phyloP scores from a whole-genome alignment of 371 early-diverging fungal genomes.

The Nematocida sp. region DNA sequence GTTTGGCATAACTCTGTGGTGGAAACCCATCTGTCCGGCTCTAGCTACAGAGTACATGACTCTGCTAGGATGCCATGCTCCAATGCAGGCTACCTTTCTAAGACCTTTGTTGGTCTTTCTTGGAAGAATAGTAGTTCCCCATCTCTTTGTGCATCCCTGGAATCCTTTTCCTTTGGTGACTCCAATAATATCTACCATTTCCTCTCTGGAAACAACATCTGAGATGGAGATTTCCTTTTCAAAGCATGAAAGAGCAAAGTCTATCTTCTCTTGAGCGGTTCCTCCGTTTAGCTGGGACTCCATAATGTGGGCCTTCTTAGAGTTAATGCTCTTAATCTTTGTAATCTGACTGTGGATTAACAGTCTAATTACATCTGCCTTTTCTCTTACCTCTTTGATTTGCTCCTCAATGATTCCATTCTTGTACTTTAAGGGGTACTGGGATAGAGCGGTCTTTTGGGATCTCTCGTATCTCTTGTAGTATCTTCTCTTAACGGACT shows the following conservation, averaged over 20 bases:
- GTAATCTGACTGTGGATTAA: slow-evolving; percentile 92
- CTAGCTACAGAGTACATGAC: slow-evolving; percentile 98
- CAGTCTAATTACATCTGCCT: slow-evolving; percentile 92
- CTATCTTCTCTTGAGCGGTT: slow-evolving; percentile 87
- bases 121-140: slow-evolving; percentile 99
- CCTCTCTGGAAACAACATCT: slow-evolving; percentile 88
- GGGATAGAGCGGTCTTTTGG: slow-evolving; percentile 96
- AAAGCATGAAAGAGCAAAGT: slow-evolving; percentile 88
- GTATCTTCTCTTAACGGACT: slow-evolving; percentile 93
- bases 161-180: slow-evolving; percentile 99
- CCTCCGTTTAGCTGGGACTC: slow-evolving; percentile 99
- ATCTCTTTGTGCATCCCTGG: slow-evolving; percentile 97
- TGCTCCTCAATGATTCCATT: slow-evolving; percentile 76
- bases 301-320: slow-evolving; percentile 94
- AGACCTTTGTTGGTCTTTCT: slow-evolving; percentile 99
- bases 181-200: slow-evolving; percentile 95
- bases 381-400: slow-evolving; percentile 92
- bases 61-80: slow-evolving; percentile 99
- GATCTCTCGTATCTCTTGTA: slow-evolving; percentile 97
- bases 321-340: slow-evolving; percentile 82
- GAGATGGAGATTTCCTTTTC: slow-evolving; percentile 85
- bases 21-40: slow-evolving; percentile 99
- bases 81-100: slow-evolving; percentile 99
- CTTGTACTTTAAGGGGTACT: slow-evolving; percentile 90
- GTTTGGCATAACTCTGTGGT: slow-evolving; percentile 98